Base-by-base conservation (phyloP, 1,139 yeast genomes). In the Candida tetrigidarum region DNA sequence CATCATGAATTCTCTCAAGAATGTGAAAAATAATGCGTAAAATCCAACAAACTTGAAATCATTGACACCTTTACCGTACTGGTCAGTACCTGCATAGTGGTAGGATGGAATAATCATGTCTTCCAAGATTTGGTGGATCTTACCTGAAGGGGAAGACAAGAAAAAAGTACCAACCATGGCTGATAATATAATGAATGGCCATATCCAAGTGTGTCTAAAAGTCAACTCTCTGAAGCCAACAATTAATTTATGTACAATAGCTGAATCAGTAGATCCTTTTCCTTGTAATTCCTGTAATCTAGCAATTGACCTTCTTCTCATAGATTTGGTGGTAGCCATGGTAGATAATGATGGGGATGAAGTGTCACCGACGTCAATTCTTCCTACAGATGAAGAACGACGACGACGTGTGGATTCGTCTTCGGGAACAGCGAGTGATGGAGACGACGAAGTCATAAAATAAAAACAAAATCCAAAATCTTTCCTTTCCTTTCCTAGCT, bases 1-100 rank as follows among this genome's bases (percentile, higher is more conserved):
- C 98, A 93, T 92, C 56, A 83, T 64, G 62, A 93, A 92, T 65
- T 93, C 99, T 57, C 99, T 82, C 54, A 84, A 74, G 61, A 93
- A 93, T 0, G 97, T 88, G 76, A 93, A 92, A 56, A 91, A 85
- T 37, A 93, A 67, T 73, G 93, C 88, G 67, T 88, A 86, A 63
- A 81, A 91, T 30, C 75, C 75, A 18, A 92, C 90, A 71, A 92
- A 93, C 35, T 77, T 78, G 52, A 91, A 79, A 66, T 93, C 99
- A 56, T 85, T 83, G 39, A 63, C 73, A 48, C 99, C 99, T 65
- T 95, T 93, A 33, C 89, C 97, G 62, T 92, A 93, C 52, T 73
- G 76, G 49, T 76, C 73, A 3, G 83, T 69, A 9, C 78, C 81
- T 27, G 71, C 75, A 36, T 86, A 74, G 45, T 72, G 73, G 62